Evolutionary conservation across 2,329 filamentous ascomycete genomes (phyloP).

Genomic region (Paraphaeosphaeria minitans): DNA sequence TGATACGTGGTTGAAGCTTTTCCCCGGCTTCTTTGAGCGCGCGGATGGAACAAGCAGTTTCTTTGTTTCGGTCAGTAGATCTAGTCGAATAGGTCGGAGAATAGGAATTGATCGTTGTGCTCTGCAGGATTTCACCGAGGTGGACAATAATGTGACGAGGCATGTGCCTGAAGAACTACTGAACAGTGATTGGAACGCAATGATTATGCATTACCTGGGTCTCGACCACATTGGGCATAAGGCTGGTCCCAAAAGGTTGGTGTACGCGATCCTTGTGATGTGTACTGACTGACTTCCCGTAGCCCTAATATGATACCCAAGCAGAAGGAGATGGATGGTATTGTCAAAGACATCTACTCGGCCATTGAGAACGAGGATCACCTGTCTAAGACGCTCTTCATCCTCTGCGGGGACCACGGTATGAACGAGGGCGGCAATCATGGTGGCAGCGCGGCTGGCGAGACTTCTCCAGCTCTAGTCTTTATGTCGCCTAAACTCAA

Average conservation of each 20-base stretch:
- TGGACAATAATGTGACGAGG: conserved; percentile 95
- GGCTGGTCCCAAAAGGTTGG: conserved; percentile 78
- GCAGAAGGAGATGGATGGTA: conserved; percentile 88
- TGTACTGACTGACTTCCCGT: conserved; percentile 13
- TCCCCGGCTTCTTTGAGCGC: conserved; percentile 84
- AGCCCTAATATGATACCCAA: conserved; percentile 92
- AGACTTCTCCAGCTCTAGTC: conserved; percentile 89
- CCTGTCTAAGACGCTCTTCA: conserved; percentile 77
- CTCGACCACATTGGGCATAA: conserved; percentile 98
- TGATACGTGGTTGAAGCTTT: conserved; percentile 97
- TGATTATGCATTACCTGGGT: conserved; percentile 94
- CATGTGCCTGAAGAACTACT: conserved; percentile 79
- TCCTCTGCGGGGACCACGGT: conserved; percentile 93
- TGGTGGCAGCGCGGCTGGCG: conserved; percentile 88
- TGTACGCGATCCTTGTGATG: conserved; percentile 17
- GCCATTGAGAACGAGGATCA: conserved; percentile 74
- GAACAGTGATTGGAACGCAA: conserved; percentile 83
- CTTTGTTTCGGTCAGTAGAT: conserved; percentile 82
- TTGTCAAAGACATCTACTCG: conserved; percentile 76
- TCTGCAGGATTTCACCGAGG: conserved; percentile 88
- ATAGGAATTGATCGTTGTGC: conserved; percentile 33
- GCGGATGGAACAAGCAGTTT: conserved; percentile 95
- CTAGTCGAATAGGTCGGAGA: conserved; percentile 43
- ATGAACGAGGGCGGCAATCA: conserved; percentile 99
- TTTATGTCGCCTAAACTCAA: conserved; percentile 87